Evolutionary conservation across 306 rosid genomes (phyloP), one percentile per base, ranked within the genome.

Genomic region (Cucumis melo): DNA sequence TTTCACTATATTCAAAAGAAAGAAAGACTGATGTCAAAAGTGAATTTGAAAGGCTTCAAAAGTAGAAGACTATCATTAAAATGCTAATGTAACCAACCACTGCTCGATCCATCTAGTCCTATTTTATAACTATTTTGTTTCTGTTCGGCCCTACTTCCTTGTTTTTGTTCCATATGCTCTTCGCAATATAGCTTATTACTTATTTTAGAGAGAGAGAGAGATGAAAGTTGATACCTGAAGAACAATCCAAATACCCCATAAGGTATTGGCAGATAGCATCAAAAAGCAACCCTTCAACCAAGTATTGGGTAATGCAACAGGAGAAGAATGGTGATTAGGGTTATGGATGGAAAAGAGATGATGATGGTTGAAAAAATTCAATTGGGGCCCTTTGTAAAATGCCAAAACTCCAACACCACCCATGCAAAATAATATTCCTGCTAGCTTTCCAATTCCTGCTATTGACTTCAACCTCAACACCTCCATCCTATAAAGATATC

Each of bases 261-360:
- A 85, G 76, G 76, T 77, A 83, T 84, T 93, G 76, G 98, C 85
- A 77, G 87, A 81, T 29, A 93, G 92, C 92, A 88, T 84, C 80
- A 93, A 84, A 82, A 88, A 89, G 86, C 95, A 89, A 66, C 98
- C 98, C 81, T 91, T 91, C 1, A 89, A 74, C 98, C 98, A 93
- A 53, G 87, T 81, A 21, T 71, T 73, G 8, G 73, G 39, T 21
- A 89, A 79, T 41, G 80, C 32, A 83, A 17, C 54, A 15, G 3
- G 10, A 19, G 16, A 8, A 11, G 44, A 27, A 32, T 62, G 29
- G 87, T 8, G 70, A 65, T 57, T 56, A 0, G 58, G 75, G 54
- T 68, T 59, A 58, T 80, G 87, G 81, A 77, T 29, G 24, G 83
- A 84, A 6, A 86, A 59, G 74, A 80, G 63, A 42, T 81, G 83